These are phyloP conservation scores for Neofusicoccum kwambonambiense DNA, from an alignment of 2,329 filamentous ascomycete species.

Conservation along the genomic window DNA sequence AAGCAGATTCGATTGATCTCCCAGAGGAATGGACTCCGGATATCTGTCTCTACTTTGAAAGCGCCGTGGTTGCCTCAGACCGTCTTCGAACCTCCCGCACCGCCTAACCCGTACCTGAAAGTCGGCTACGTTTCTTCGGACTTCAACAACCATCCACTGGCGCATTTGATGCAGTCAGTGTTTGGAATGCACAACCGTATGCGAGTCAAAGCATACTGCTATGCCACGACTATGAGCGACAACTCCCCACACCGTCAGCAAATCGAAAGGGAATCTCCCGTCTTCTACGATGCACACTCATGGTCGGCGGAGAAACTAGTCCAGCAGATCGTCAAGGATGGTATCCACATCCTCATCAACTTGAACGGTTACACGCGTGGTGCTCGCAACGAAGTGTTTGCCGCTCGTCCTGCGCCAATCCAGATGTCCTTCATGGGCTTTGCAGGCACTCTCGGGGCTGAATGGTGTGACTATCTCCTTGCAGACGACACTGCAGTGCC, in stretches of 20 bases:
- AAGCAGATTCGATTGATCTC: constrained; percentile 92
- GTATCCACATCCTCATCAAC: constrained; percentile 92
- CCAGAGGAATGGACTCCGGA: constrained; percentile 88
- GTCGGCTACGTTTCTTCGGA: constrained; percentile 97
- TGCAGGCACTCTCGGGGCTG: constrained; percentile 88
- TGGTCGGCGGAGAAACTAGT: constrained; percentile 86
- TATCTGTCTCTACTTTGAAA: constrained; percentile 84
- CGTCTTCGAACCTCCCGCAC: constrained; percentile 81
- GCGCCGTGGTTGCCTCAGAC: constrained; percentile 80
- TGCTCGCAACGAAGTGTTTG: constrained; percentile 96
- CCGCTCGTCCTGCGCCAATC: constrained; percentile 87
- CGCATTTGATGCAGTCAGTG: constrained; percentile 97
- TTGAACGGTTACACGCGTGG: constrained; percentile 97
- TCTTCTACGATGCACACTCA: constrained; percentile 82
- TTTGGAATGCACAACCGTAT: constrained; percentile 81
- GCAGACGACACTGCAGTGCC: constrained; percentile 88
- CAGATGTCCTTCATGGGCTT: constrained; percentile 99
- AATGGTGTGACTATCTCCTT: constrained; percentile 98
- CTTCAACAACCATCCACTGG: constrained; percentile 97
- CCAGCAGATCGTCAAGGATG: constrained; percentile 79
- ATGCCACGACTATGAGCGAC: constrained; percentile 91
- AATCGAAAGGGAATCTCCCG: constrained; percentile 87
- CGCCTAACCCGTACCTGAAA: constrained; percentile 79
- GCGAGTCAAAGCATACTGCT: constrained; percentile 84
- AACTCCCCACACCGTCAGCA: constrained; percentile 84